These are phyloP conservation scores for Avena sativa DNA, from an alignment of 176 grass and related monocot species.

Conservation along the genomic window DNA sequence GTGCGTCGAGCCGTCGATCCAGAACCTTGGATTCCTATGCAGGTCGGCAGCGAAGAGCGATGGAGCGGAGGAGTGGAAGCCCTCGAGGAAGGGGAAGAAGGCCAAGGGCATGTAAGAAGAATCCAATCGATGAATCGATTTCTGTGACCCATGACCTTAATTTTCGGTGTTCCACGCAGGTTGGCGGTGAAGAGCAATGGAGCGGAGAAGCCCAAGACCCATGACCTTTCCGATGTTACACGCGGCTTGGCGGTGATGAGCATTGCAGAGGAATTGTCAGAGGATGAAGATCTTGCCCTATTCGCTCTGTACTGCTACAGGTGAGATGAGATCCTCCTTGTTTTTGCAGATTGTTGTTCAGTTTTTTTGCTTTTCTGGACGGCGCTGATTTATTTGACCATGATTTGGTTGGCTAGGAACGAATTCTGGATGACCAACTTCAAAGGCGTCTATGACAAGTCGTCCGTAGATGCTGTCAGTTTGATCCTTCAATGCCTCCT, in stretches of 20 bases:
- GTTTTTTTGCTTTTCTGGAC: not conserved
- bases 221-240: slow-evolving; percentile 6
- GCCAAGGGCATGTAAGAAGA: not conserved
- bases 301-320: not conserved
- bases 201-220: not conserved
- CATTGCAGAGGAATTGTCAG: not conserved
- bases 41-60: not conserved
- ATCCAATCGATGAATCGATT: slow-evolving; percentile 3
- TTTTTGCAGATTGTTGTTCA: not conserved
- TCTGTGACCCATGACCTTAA: not conserved
- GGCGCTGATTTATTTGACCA: not conserved
- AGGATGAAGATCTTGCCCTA: not conserved
- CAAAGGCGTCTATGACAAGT: not conserved
- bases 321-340: slow-evolving; percentile 4
- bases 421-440: not conserved
- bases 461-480: not conserved
- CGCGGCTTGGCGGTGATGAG: not conserved
- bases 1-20: not conserved
- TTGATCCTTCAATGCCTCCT: not conserved
- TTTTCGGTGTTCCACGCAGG: not conserved
- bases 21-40: slow-evolving; percentile 10
- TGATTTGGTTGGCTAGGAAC: slow-evolving; percentile 4
- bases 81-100: not conserved
- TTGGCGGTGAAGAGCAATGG: slow-evolving; percentile 3
- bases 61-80: not conserved